Percentiles rank a stretch among this genome's conserved stretches.
Evolutionary conservation across 225 moss, liverwort and hornwort species (phyloP).

Genomic region (Asterella californica): DNA sequence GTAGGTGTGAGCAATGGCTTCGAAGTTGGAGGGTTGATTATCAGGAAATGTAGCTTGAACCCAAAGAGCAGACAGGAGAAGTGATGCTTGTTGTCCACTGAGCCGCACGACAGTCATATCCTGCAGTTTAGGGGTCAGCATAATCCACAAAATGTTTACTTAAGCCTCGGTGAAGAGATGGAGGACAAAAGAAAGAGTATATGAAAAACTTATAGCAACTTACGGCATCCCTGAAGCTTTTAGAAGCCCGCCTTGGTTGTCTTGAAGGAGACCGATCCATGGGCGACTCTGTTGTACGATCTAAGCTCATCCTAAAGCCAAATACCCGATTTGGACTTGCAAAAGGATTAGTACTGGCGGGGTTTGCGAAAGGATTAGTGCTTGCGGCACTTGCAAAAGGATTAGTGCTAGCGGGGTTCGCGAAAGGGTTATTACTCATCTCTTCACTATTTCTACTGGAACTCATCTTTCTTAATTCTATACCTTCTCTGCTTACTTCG

Average conservation of each 20-base stretch:
- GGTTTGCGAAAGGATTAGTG: conserved; percentile 44
- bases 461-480: conserved; percentile 37
- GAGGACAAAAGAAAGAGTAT: not conserved
- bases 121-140: conserved; percentile 29
- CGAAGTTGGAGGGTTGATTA: conserved; percentile 80
- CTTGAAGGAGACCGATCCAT: conserved; percentile 32
- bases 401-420: conserved; percentile 23
- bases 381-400: not conserved
- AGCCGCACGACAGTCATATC: conserved; percentile 79
- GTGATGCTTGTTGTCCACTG: conserved; percentile 74
- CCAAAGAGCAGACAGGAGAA: conserved; percentile 82
- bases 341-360: conserved; percentile 31
- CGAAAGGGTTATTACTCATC: conserved; percentile 34
- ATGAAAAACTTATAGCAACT: conserved; percentile 9
- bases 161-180: not conserved
- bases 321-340: conserved; percentile 76
- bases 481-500: conserved; percentile 40
- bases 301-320: conserved; percentile 71
- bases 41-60: conserved; percentile 69
- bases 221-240: conserved; percentile 55
- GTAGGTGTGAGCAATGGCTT: conserved; percentile 93
- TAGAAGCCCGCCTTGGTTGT: conserved; percentile 54
- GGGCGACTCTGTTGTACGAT: conserved; percentile 49
- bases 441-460: conserved; percentile 46
- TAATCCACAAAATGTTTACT: not conserved